Percentiles rank a stretch among this genome's conserved stretches.
Conservation (phyloP, 2,329 filamentous ascomycete species). For the Exophiala viscosa region DNA sequence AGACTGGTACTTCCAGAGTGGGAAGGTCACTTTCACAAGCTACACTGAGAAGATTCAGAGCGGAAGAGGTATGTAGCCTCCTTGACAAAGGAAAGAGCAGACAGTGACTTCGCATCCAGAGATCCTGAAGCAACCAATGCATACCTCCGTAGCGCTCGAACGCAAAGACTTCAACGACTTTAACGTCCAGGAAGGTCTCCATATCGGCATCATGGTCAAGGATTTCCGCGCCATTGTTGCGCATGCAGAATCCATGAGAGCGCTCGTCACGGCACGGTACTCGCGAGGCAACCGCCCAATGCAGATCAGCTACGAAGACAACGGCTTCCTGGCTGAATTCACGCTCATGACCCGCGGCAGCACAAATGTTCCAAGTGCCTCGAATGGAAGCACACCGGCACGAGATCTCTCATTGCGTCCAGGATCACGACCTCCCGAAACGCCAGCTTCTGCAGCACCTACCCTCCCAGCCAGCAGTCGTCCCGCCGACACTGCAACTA, state of each 20-base stretch:
- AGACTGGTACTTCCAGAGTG: conserved; percentile 57
- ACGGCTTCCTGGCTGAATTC: conserved; percentile 57
- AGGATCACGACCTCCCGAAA: conserved; percentile 32
- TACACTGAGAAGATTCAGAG: conserved; percentile 63
- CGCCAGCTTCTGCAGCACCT: conserved; percentile 11
- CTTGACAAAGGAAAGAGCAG: conserved; percentile 9
- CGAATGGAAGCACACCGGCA: conserved; percentile 34
- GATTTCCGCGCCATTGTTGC: conserved; percentile 63
- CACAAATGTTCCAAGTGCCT: conserved; percentile 40
- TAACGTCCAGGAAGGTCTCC: conserved; percentile 55
- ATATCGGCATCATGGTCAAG: conserved; percentile 61
- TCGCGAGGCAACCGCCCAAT: conserved; percentile 58
- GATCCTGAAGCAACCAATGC: conserved; percentile 61
- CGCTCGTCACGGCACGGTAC: conserved; percentile 54
- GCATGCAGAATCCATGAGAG: conserved; percentile 58
- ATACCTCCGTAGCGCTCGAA: conserved; percentile 61
- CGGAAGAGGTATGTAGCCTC: conserved; percentile 53
- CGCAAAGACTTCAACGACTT: conserved; percentile 61
- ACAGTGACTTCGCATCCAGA: conserved; percentile 39
- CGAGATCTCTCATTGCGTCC: conserved; percentile 40
- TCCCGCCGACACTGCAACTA: conserved; percentile 8
- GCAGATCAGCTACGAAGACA: conserved; percentile 57
- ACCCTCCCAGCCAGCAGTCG: conserved; percentile 3
- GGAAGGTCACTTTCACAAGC: conserved; percentile 60
- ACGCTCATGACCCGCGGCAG: conserved; percentile 64